These are phyloP conservation scores for Ustilago tritici DNA, from an alignment of 1,284 basidiomycete species.

Conservation along the genomic window DNA sequence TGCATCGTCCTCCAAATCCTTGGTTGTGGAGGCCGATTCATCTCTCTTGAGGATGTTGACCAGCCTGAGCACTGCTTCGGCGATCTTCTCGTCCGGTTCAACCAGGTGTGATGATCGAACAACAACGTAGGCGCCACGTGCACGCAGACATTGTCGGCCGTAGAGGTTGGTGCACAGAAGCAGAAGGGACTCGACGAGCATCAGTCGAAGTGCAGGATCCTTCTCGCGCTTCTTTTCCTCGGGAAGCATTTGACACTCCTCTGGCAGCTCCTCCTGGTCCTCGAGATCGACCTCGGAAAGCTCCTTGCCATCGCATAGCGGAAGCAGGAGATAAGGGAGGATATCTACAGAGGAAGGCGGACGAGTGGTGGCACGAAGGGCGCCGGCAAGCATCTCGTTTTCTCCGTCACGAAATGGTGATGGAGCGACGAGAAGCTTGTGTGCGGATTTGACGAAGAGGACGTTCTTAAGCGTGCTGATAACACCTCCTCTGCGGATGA, in stretches of 20 bases:
- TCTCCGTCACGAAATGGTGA: slow-evolving; percentile 47
- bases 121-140: slow-evolving; percentile 87
- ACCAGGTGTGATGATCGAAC: slow-evolving; percentile 82
- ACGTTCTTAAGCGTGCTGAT: slow-evolving; percentile 68
- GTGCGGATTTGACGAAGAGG: slow-evolving; percentile 65
- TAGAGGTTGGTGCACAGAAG: slow-evolving; percentile 88
- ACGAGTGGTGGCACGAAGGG: slow-evolving; percentile 47
- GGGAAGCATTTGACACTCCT: slow-evolving; percentile 87
- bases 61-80: slow-evolving; percentile 65
- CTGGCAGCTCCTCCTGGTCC: slow-evolving; percentile 89
- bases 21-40: slow-evolving; percentile 58
- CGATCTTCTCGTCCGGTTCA: slow-evolving; percentile 79
- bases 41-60: slow-evolving; percentile 68
- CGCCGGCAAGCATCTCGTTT: slow-evolving; percentile 51
- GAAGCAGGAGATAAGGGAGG: slow-evolving; percentile 78
- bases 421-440: slow-evolving; percentile 63
- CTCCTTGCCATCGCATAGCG: slow-evolving; percentile 93
- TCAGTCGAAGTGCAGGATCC: slow-evolving; percentile 83
- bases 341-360: slow-evolving; percentile 65
- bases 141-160: slow-evolving; percentile 84
- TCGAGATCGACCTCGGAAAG: slow-evolving; percentile 70
- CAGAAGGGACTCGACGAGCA: slow-evolving; percentile 88
- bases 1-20: slow-evolving; percentile 51
- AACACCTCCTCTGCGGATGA: slow-evolving; percentile 67
- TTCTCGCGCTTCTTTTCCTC: slow-evolving; percentile 85